Evolutionary conservation across 1,139 yeast species (phyloP), one percentile per base, ranked within the genome.

Genomic region (Blastobotrys malaysiensis): DNA sequence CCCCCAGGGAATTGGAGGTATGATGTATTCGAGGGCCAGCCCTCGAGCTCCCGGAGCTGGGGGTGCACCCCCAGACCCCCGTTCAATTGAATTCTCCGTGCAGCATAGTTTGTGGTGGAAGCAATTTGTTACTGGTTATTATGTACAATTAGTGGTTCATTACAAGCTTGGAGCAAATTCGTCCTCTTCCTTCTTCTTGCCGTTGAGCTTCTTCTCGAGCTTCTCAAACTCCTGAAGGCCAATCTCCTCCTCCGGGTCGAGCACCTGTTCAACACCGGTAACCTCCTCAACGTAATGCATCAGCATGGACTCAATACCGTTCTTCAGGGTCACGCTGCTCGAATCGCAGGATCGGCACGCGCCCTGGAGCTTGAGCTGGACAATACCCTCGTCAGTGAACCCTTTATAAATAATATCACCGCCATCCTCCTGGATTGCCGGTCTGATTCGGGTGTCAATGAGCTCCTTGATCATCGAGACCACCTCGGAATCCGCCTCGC

Each of bases 381-480:
- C 95, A 6, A 81, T 76, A 5, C 95, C 95, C 55, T 82, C 87
- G 57, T 83, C 86, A 3, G 72, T 67, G 65, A 85, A 85, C 0
- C 83, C 88, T 59, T 81, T 77, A 68, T 79, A 88, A 65, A 81
- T 89, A 59, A 84, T 80, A 67, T 86, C 93, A 16, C 93, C 95
- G 53, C 95, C 95, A 64, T 87, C 95, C 64, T 87, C 95, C 61
- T 75, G 78, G 54, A 75, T 76, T 0, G 98, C 98, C 0, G 99
- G 99, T 63, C 97, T 81, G 57, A 93, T 91, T 64, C 98, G 81
- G 3, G 99, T 93, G 65, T 88, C 91, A 55, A 93, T 86, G 52
- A 93, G 77, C 69, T 93, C 99, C 65, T 91, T 90, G 65, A 93
- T 90, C 88, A 93, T 86, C 13, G 87, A 81, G 52, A 93, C 90